phyloP scores from a whole-genome alignment of 306 rosid genomes.

The Medicago truncatula region MtrunA17r5.0-ANR NC_053044.1:52630001-52630500 shows the following conservation, averaged over 20 bases:
- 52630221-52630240: neutral
- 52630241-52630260: neutral
- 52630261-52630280: constrained; percentile 18
- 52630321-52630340: neutral
- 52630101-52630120: no score
- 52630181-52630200: neutral
- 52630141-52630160: neutral
- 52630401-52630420: constrained; percentile 9
- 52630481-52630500: constrained; percentile 9
- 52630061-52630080: no score
- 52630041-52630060: no score
- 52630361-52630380: neutral
- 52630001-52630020: no score
- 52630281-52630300: neutral
- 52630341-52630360: neutral
- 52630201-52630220: neutral
- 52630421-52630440: constrained; percentile 14
- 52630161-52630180: constrained; percentile 1
- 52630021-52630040: no score
- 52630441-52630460: constrained; percentile 10
- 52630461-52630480: constrained; percentile 22
- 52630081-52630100: no score
- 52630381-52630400: constrained; percentile 19
- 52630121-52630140: no score
- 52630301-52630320: neutral